Conservation (phyloP, 169 alveolate species). For the Plasmodium reichenowi region DNA sequence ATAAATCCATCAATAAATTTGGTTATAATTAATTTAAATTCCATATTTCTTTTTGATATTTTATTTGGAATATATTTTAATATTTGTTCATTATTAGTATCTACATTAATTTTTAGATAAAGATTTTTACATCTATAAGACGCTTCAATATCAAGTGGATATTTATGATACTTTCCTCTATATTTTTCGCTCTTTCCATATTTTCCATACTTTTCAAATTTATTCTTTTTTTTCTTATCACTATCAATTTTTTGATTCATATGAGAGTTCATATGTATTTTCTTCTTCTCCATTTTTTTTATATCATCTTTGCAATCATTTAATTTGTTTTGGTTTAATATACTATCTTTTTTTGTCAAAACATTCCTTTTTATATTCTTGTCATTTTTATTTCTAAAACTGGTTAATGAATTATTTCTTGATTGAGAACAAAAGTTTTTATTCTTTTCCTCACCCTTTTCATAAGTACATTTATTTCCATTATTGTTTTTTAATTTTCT, state of each 20-base stretch:
- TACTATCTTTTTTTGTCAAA: constrained; percentile 19
- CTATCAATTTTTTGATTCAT: constrained; percentile 14
- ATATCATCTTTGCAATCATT: constrained; percentile 4
- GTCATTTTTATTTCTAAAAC: neutral
- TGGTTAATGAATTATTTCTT: constrained; percentile 1
- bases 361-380: constrained; percentile 1
- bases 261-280: neutral
- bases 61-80: constrained; percentile 29
- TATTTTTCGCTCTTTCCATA: no score
- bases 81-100: constrained; percentile 60
- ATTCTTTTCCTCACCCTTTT: constrained; percentile 11
- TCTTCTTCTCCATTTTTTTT: constrained; percentile 29
- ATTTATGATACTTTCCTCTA: constrained; percentile 2
- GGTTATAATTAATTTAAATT: constrained; percentile 63
- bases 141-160: constrained; percentile 57
- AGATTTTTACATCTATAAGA: constrained; percentile 57
- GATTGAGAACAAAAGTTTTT: constrained; percentile 4
- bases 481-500: constrained; percentile 7
- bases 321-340: neutral
- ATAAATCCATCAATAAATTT: constrained; percentile 59
- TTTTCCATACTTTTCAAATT: no score
- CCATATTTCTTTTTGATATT: constrained; percentile 49
- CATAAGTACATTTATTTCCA: neutral
- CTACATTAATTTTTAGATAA: constrained; percentile 64
- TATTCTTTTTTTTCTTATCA: constrained; percentile 11